Percentiles rank a stretch among this genome's conserved stretches.
Evolutionary conservation across 1,284 basidiomycete species (phyloP).

Genomic region (Moniliella sp.): DNA sequence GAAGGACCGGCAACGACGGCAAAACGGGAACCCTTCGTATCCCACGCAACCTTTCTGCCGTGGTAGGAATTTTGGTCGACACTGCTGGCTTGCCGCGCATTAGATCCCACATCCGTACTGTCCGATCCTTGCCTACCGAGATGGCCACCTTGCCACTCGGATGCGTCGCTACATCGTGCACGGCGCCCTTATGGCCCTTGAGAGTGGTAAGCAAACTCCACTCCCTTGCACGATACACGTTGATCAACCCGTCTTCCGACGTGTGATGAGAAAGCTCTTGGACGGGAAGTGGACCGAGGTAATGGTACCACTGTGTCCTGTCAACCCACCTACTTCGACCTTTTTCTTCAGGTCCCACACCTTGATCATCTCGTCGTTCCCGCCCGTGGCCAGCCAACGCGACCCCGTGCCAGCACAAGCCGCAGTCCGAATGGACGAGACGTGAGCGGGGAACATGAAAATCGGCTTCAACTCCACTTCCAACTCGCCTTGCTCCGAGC

Average conservation of each 20-base stretch:
- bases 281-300: constrained; percentile 71
- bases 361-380: constrained; percentile 80
- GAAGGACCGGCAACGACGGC: constrained; percentile 14
- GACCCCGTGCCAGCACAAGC: constrained; percentile 40
- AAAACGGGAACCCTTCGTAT: constrained; percentile 14
- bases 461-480: constrained; percentile 46
- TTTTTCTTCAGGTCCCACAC: constrained; percentile 79
- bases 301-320: constrained; percentile 82
- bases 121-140: constrained; percentile 70
- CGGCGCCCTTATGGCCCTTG: constrained; percentile 74
- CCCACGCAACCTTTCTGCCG: constrained; percentile 17
- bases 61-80: constrained; percentile 46
- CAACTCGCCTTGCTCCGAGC: constrained; percentile 3
- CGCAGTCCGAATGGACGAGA: constrained; percentile 71
- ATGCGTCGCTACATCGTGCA: constrained; percentile 74
- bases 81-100: constrained; percentile 78
- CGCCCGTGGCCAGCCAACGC: constrained; percentile 86
- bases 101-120: constrained; percentile 89
- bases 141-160: constrained; percentile 74
- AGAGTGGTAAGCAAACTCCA: constrained; percentile 71
- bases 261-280: constrained; percentile 63
- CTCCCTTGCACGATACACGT: constrained; percentile 71
- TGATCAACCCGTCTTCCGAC: constrained; percentile 59
- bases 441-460: constrained; percentile 89
- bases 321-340: constrained; percentile 76